These are phyloP conservation scores for Jamesozyma lodderae DNA, from an alignment of 805 yeast species.

Conservation along the genomic window DNA sequence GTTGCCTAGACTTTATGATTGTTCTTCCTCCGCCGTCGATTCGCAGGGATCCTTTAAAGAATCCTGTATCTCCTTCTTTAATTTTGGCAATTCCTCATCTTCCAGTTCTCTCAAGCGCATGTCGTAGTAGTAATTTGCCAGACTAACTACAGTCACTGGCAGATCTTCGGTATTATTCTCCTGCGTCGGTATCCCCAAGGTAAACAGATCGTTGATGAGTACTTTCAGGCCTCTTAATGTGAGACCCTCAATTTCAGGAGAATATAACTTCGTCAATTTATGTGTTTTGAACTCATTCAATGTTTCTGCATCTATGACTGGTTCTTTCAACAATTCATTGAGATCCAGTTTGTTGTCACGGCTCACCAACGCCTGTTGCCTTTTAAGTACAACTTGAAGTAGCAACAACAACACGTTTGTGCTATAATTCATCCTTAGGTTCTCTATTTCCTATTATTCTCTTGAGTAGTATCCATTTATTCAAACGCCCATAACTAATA, in stretches of 20 bases:
- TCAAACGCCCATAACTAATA: no score
- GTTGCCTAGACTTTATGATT: no score
- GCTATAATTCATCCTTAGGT: conserved; percentile 9
- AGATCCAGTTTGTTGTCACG: conserved; percentile 12
- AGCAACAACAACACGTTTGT: conserved; percentile 20
- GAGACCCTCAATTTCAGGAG: conserved; percentile 17
- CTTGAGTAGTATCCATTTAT: no score
- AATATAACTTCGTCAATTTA: conserved; percentile 17
- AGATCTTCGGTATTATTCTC: not conserved
- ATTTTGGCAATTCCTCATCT: conserved; percentile 14
- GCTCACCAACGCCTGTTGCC: conserved; percentile 23
- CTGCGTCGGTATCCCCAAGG: conserved; percentile 9
- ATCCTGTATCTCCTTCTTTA: conserved; percentile 11
- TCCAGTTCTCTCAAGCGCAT: conserved; percentile 20
- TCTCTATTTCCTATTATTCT: no score
- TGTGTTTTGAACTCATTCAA: conserved; percentile 18
- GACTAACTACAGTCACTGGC: conserved; percentile 15
- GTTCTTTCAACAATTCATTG: conserved; percentile 15
- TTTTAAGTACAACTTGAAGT: conserved; percentile 21
- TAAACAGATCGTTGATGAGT: conserved; percentile 18
- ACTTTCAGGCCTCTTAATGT: conserved; percentile 18
- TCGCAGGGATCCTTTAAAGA: not conserved
- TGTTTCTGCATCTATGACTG: conserved; percentile 20
- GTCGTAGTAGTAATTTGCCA: conserved; percentile 25
- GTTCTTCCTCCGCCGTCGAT: no score